Conservation (phyloP, 2,329 filamentous ascomycete species). For the Bipolaris victoriae region DNA sequence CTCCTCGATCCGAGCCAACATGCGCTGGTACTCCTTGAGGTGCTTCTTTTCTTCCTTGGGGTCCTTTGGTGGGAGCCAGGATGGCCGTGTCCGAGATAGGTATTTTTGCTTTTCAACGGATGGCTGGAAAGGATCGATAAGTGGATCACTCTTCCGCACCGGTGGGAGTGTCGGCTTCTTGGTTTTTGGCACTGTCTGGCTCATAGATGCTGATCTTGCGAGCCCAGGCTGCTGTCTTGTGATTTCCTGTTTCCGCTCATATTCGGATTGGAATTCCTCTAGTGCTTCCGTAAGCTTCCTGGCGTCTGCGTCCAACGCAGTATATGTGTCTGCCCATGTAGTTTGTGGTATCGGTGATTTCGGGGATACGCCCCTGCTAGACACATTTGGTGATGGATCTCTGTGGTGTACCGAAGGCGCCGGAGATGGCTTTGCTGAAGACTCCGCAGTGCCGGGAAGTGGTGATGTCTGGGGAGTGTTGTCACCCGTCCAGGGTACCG, state of each 20-base stretch:
- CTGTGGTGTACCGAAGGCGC: constrained; percentile 28
- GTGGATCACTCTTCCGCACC: constrained; percentile 74
- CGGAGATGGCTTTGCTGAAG: constrained; percentile 37
- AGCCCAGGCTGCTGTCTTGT: constrained; percentile 56
- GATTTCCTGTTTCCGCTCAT: constrained; percentile 59
- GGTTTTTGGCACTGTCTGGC: constrained; percentile 52
- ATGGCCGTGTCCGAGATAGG: constrained; percentile 75
- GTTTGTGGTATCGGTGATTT: constrained; percentile 60
- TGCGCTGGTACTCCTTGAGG: constrained; percentile 81
- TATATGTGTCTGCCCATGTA: constrained; percentile 76
- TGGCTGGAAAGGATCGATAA: constrained; percentile 83
- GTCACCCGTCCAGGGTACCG: constrained; percentile 41
- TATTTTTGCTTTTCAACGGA: constrained; percentile 88
- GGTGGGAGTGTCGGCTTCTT: constrained; percentile 63
- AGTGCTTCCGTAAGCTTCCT: constrained; percentile 77
- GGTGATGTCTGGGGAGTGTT: constrained; percentile 38
- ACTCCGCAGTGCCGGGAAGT: constrained; percentile 24
- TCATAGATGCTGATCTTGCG: constrained; percentile 40
- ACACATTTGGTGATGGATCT: constrained; percentile 28
- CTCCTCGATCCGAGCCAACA: constrained; percentile 72
- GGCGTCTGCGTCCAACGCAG: constrained; percentile 73
- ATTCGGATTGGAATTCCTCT: constrained; percentile 76
- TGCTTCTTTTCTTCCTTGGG: constrained; percentile 91
- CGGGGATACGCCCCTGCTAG: constrained; percentile 31
- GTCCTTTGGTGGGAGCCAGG: constrained; percentile 85